phyloP scores from a whole-genome alignment of 148 eudicot genomes.

The Beta vulgaris region DNA sequence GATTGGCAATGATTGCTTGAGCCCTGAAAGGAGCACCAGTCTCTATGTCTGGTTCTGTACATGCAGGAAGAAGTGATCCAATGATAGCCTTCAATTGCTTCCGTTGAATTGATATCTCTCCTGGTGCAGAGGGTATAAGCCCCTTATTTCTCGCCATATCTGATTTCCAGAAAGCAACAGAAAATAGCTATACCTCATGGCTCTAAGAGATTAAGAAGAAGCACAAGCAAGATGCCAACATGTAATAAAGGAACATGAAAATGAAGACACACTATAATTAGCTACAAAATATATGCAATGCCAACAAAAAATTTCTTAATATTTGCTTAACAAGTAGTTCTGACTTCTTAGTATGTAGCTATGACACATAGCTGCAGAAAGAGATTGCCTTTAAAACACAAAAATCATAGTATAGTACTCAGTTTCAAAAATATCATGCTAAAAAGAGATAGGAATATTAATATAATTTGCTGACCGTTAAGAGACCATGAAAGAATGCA shows the following conservation, averaged over 20 bases:
- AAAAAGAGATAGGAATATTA: not conserved
- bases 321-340: not conserved
- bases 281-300: not conserved
- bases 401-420: not conserved
- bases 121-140: slow-evolving; percentile 43
- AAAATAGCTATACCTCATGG: slow-evolving; percentile 4
- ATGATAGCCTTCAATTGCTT: slow-evolving; percentile 41
- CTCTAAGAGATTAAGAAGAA: slow-evolving; percentile 6
- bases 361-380: not conserved
- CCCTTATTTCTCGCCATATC: slow-evolving; percentile 50
- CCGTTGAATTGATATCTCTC: slow-evolving; percentile 39
- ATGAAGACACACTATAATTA: not conserved
- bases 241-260: not conserved
- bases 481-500: not conserved
- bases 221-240: not conserved
- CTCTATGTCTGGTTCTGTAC: slow-evolving; percentile 37
- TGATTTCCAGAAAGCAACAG: slow-evolving; percentile 20
- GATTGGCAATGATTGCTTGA: slow-evolving; percentile 45
- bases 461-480: not conserved
- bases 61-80: slow-evolving; percentile 42
- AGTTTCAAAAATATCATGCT: not conserved
- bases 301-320: not conserved
- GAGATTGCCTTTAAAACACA: not conserved
- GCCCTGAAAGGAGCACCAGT: slow-evolving; percentile 33
- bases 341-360: too few relatives aligned